Evolutionary conservation across 192 early-diverging fungal species (phyloP).

Genomic region (Thoreauomyces humboldtii): DNA sequence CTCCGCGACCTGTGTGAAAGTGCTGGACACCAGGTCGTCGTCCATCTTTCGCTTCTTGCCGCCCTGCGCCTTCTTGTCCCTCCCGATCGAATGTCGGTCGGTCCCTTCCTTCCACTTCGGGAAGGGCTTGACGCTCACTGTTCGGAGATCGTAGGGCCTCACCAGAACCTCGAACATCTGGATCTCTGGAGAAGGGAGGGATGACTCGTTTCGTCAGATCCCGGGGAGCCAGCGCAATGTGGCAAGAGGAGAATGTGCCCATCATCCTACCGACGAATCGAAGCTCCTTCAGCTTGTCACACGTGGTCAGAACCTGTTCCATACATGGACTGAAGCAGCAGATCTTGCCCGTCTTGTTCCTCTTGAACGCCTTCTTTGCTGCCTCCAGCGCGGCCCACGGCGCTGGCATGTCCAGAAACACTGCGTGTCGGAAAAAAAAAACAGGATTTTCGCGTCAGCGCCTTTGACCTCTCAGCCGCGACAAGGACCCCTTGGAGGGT

Average conservation of each 20-base stretch:
- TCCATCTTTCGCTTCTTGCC: not conserved
- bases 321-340: slow-evolving; percentile 96
- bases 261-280: slow-evolving; percentile 75
- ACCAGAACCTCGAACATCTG: slow-evolving; percentile 92
- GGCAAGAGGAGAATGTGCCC: not conserved
- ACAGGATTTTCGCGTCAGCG: too few species aligned
- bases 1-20: not conserved
- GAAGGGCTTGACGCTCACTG: slow-evolving; percentile 61
- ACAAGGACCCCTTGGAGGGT: too few species aligned
- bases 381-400: slow-evolving; percentile 91
- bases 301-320: slow-evolving; percentile 88
- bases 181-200: slow-evolving; percentile 51
- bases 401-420: slow-evolving; percentile 93
- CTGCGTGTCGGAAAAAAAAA: too few species aligned
- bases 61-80: slow-evolving; percentile 34
- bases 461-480: too few species aligned
- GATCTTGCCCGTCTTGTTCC: slow-evolving; percentile 75
- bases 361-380: slow-evolving; percentile 83
- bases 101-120: slow-evolving; percentile 55
- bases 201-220: too few species aligned
- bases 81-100: slow-evolving; percentile 26
- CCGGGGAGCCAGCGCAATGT: too few species aligned
- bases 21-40: not conserved
- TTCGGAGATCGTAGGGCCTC: slow-evolving; percentile 72
- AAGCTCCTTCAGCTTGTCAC: slow-evolving; percentile 69